phyloP scores from a whole-genome alignment of 2,329 filamentous ascomycete genomes.

The Annulohypoxylon truncatum region DNA sequence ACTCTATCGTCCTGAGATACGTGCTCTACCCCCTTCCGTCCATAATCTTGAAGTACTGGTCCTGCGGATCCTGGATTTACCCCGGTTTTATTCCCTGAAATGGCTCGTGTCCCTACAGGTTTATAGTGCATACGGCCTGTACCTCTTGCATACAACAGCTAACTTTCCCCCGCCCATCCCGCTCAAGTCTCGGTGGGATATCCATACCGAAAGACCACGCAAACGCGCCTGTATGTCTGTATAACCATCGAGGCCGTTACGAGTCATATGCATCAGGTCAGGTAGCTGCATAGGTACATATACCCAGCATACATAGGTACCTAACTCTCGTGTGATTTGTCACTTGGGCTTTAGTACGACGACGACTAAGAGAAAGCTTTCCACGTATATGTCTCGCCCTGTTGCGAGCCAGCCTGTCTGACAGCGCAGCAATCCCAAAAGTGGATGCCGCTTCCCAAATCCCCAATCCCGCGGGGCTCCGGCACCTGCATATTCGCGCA shows the following conservation, averaged over 20 bases:
- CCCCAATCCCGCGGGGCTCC: constrained; percentile 30
- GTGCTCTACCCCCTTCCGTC: not conserved
- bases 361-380: constrained; percentile 17
- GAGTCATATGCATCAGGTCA: not conserved
- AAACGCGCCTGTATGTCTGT: not conserved
- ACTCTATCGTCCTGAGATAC: not conserved
- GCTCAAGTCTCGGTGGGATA: constrained; percentile 17
- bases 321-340: not conserved
- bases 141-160: not conserved
- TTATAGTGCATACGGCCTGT: not conserved
- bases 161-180: constrained; percentile 8
- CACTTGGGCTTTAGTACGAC: not conserved
- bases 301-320: constrained; percentile 7
- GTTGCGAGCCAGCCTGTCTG: constrained; percentile 30
- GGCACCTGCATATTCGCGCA: constrained; percentile 30
- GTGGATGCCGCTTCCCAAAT: constrained; percentile 29
- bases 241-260: not conserved
- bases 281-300: constrained; percentile 8
- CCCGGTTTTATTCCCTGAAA: constrained; percentile 6
- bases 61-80: constrained; percentile 8
- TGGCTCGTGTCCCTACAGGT: not conserved
- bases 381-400: constrained; percentile 31
- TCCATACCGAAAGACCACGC: constrained; percentile 3
- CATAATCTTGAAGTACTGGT: not conserved
- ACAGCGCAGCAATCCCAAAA: constrained; percentile 34